Evolutionary conservation across 768 basidiomycete species (phyloP), one percentile per base, ranked within the genome.

Genomic region (Kwoniella europaea): DNA sequence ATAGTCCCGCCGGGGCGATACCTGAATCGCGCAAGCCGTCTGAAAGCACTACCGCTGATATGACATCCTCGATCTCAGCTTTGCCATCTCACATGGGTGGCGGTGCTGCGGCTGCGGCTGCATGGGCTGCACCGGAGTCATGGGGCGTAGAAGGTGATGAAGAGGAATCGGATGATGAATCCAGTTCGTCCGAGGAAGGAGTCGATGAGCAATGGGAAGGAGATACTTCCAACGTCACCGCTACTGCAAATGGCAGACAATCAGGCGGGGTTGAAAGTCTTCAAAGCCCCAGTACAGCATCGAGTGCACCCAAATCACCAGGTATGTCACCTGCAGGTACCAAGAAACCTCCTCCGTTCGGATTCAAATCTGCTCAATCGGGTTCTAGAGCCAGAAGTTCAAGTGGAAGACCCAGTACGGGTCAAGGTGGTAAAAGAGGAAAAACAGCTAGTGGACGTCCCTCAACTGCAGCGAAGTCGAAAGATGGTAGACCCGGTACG

Each of bases 81-180:
- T 29, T 52, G 24, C 24, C 63, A 10, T 46, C 43, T 15, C 43
- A 63, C 43, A 24, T 61, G 58, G 35, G 35, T 7, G 35, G 35
- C 35, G 35, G 35, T 35, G 58, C 66, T 52, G 16, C 71, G 4
- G 64, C 67, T 35, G 85, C 57, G 86, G 87, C 79, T 84, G 85
- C 63, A 71, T 86, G 75, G 86, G 86, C 68, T 83, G 85, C 85
- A 9, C 86, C 86, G 2, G 86, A 86, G 71, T 85, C 84, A 24
- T 86, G 86, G 86, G 86, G 85, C n/a, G 86, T 86, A 10, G 78
- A 84, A 74, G 81, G 79, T n/a, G 74, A 84, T 71, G 79, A 80
- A 58, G 83, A 82, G 9, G 73, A 58, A 13, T 55, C 67, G 16
- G 74, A 70, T n/a, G 76, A 74, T 10, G 70, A 69, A 22, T 42